Evolutionary conservation across 2,329 filamentous ascomycete genomes (phyloP).

Genomic region (Calonectria leucothoes): DNA sequence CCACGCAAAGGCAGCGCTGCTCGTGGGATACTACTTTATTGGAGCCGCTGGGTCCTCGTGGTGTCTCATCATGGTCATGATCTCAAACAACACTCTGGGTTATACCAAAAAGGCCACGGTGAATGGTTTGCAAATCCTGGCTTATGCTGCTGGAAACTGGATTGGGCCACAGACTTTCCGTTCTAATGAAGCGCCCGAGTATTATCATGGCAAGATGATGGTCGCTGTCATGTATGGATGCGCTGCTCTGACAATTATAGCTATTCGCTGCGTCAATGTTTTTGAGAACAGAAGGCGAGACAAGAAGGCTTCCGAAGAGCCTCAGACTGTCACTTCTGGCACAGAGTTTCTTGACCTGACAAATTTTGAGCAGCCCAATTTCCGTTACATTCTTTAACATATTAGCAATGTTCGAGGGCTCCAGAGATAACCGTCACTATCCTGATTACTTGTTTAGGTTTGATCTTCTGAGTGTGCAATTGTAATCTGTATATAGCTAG

Average conservation of each 20-base stretch:
- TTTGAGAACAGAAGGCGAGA: slow-evolving; percentile 41
- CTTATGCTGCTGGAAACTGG: slow-evolving; percentile 35
- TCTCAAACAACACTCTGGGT: slow-evolving; percentile 43
- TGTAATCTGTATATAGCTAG: background rate
- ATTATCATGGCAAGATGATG: slow-evolving; percentile 40
- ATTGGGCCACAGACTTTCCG: slow-evolving; percentile 42
- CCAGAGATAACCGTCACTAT: background rate
- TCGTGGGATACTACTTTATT: slow-evolving; percentile 40
- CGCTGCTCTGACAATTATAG: slow-evolving; percentile 24
- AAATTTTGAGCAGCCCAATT: slow-evolving; percentile 37
- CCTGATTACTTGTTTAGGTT: background rate
- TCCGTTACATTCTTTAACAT: slow-evolving; percentile 37
- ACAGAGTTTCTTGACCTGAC: slow-evolving; percentile 40
- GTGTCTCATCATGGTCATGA: slow-evolving; percentile 42
- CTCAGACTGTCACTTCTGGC: slow-evolving; percentile 9
- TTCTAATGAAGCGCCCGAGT: slow-evolving; percentile 33
- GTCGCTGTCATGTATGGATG: slow-evolving; percentile 38
- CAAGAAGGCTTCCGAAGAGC: slow-evolving; percentile 34
- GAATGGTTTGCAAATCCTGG: slow-evolving; percentile 36
- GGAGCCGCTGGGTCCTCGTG: slow-evolving; percentile 39
- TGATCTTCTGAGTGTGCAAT: background rate
- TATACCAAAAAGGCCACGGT: slow-evolving; percentile 46
- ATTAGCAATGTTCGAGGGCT: background rate
- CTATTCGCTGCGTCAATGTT: slow-evolving; percentile 36
- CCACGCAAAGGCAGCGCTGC: slow-evolving; percentile 33